A percentile compares a stretch with the other conserved stretches of the same genome.
These are phyloP conservation scores for Biscogniauxia mediterranea DNA, from an alignment of 2,329 filamentous ascomycete genomes.

Conservation along the genomic window DNA sequence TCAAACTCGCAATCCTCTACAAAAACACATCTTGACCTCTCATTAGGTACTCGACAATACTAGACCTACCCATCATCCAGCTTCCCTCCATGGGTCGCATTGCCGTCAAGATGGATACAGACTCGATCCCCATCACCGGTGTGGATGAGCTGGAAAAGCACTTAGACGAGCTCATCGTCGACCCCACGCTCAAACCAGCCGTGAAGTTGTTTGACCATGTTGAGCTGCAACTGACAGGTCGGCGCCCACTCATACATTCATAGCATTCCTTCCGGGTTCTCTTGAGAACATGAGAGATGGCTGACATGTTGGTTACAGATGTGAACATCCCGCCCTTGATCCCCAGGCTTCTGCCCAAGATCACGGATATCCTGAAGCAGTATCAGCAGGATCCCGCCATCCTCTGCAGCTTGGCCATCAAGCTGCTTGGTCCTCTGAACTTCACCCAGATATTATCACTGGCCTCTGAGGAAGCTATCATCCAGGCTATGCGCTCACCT, in stretches of 20 bases:
- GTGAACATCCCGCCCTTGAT: constrained; percentile 52
- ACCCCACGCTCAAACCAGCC: constrained; percentile 42
- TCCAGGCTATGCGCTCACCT: constrained; percentile 52
- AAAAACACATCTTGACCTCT: no score
- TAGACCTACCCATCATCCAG: background rate
- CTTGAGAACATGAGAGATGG: no score
- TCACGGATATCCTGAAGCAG: constrained; percentile 51
- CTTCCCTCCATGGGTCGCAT: constrained; percentile 29
- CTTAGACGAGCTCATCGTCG: constrained; percentile 47
- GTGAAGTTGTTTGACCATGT: constrained; percentile 57
- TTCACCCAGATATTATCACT: constrained; percentile 52
- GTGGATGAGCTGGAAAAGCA: constrained; percentile 55
- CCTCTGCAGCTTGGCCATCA: constrained; percentile 52
- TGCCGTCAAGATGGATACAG: constrained; percentile 39
- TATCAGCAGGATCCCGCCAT: constrained; percentile 50
- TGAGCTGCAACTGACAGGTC: constrained; percentile 57
- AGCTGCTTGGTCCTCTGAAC: constrained; percentile 52
- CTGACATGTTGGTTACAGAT: constrained; percentile 34
- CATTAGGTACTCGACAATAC: no score
- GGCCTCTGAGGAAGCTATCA: constrained; percentile 49
- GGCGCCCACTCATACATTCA: constrained; percentile 5
- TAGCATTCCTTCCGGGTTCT: background rate
- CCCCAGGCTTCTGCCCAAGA: constrained; percentile 50
- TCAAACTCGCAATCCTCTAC: no score
- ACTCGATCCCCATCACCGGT: constrained; percentile 47